phyloP scores from a whole-genome alignment of 2,329 filamentous ascomycete species.

The Zymoseptoria ardabiliae region DNA sequence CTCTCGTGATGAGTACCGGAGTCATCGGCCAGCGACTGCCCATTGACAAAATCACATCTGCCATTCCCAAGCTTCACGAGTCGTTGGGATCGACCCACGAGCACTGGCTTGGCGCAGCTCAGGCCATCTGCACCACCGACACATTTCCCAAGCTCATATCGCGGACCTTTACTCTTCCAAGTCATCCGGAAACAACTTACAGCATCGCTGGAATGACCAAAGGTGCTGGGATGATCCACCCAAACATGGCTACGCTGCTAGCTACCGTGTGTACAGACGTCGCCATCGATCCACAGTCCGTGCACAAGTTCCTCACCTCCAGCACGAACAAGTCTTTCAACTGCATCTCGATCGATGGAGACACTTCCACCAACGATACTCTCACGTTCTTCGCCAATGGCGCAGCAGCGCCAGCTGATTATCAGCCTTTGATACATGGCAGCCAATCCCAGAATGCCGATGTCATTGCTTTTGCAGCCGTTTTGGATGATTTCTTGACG shows the following conservation, averaged over 20 bases:
- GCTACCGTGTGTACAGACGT: slow-evolving; percentile 89
- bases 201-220: slow-evolving; percentile 92
- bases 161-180: slow-evolving; percentile 74
- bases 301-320: slow-evolving; percentile 62
- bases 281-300: slow-evolving; percentile 60
- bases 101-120: slow-evolving; percentile 79
- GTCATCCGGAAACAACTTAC: slow-evolving; percentile 67
- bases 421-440: slow-evolving; percentile 2
- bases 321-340: slow-evolving; percentile 87
- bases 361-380: slow-evolving; percentile 96
- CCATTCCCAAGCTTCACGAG: slow-evolving; percentile 68
- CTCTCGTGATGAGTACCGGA: slow-evolving; percentile 97
- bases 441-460: slow-evolving; percentile 28
- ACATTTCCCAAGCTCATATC: slow-evolving; percentile 96
- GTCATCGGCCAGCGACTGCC: slow-evolving; percentile 93
- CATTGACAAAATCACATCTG: slow-evolving; percentile 78
- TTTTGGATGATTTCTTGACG: slow-evolving; percentile 70
- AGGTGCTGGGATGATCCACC: slow-evolving; percentile 97
- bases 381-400: slow-evolving; percentile 93
- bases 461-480: slow-evolving; percentile 61
- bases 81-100: slow-evolving; percentile 68
- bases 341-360: slow-evolving; percentile 91
- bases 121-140: slow-evolving; percentile 95
- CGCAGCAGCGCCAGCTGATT: slow-evolving; percentile 48
- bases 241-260: slow-evolving; percentile 95